Conservation (phyloP, 2,329 filamentous ascomycete genomes). For the Aphanoascus verrucosus region DNA sequence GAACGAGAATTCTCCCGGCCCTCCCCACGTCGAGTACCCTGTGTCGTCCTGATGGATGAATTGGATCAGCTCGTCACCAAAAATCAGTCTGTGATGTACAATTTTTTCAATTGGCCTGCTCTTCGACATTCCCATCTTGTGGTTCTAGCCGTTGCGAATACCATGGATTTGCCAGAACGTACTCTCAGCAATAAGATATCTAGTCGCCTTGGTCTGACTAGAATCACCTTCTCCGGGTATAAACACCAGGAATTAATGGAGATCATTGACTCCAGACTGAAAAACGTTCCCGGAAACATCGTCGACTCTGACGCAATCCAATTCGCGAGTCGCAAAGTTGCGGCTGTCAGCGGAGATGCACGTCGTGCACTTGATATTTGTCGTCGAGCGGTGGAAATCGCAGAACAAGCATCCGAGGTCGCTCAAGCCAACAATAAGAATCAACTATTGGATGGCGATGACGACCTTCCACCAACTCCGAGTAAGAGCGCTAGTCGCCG, state of each 20-base stretch:
- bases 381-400: slow-evolving; percentile 84
- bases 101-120: slow-evolving; percentile 99
- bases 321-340: slow-evolving; percentile 92
- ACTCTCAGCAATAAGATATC: slow-evolving; percentile 98
- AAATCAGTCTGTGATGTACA: slow-evolving; percentile 99
- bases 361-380: slow-evolving; percentile 90
- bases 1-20: slow-evolving; percentile 89
- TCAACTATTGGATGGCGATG: slow-evolving; percentile 10
- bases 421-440: slow-evolving; percentile 11
- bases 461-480: slow-evolving; percentile 32
- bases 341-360: slow-evolving; percentile 89
- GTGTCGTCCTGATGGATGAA: slow-evolving; percentile 97
- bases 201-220: slow-evolving; percentile 74
- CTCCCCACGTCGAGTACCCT: slow-evolving; percentile 80
- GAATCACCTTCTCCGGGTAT: slow-evolving; percentile 95
- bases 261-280: slow-evolving; percentile 88
- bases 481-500: slow-evolving; percentile 28
- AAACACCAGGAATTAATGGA: slow-evolving; percentile 95
- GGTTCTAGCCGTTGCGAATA: slow-evolving; percentile 94
- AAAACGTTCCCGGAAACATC: slow-evolving; percentile 76
- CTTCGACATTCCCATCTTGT: slow-evolving; percentile 84
- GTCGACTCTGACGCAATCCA: slow-evolving; percentile 90
- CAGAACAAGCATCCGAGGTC: slow-evolving; percentile 57
- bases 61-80: slow-evolving; percentile 94
- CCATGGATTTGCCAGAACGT: slow-evolving; percentile 93